Percentiles rank a stretch among this genome's conserved stretches.
phyloP scores from a whole-genome alignment of 1,139 yeast species.

The Candida neerlandica region DNA sequence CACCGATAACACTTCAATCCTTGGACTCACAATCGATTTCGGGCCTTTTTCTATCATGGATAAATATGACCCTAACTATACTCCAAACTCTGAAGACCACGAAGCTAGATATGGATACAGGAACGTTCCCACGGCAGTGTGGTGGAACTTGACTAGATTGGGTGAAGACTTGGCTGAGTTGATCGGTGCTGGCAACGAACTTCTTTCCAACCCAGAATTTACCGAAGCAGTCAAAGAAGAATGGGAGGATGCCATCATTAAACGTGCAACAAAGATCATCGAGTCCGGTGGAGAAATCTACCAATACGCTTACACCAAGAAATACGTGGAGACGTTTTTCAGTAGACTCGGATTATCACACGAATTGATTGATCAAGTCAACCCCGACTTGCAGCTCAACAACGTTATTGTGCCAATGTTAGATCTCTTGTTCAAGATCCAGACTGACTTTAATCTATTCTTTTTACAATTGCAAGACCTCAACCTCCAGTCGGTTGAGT shows the following conservation, averaged over 20 bases:
- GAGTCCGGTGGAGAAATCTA: constrained; percentile 67
- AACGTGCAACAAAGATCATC: constrained; percentile 67
- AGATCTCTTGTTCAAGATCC: constrained; percentile 59
- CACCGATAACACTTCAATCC: constrained; percentile 87
- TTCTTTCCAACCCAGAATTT: constrained; percentile 44
- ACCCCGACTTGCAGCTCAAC: constrained; percentile 42
- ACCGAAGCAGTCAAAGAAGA: constrained; percentile 44
- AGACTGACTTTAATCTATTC: constrained; percentile 79
- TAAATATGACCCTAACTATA: constrained; percentile 74
- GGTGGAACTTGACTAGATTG: constrained; percentile 90
- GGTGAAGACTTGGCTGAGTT: constrained; percentile 86
- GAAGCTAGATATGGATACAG: constrained; percentile 71
- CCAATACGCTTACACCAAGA: constrained; percentile 59
- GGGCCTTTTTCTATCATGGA: constrained; percentile 96
- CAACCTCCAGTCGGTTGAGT: constrained; percentile 18
- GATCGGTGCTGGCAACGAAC: constrained; percentile 65
- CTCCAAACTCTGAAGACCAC: constrained; percentile 90
- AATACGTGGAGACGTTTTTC: constrained; percentile 62
- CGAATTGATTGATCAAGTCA: constrained; percentile 36
- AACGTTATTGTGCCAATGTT: constrained; percentile 62
- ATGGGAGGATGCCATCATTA: constrained; percentile 53
- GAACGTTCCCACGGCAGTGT: constrained; percentile 81
- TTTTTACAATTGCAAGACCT: constrained; percentile 63
- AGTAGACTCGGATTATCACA: constrained; percentile 66
- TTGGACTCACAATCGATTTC: constrained; percentile 87